Percentiles rank a stretch among this genome's conserved stretches.
Evolutionary conservation across 495 filamentous ascomycete genomes (phyloP).

Genomic region (Halenospora varia): DNA sequence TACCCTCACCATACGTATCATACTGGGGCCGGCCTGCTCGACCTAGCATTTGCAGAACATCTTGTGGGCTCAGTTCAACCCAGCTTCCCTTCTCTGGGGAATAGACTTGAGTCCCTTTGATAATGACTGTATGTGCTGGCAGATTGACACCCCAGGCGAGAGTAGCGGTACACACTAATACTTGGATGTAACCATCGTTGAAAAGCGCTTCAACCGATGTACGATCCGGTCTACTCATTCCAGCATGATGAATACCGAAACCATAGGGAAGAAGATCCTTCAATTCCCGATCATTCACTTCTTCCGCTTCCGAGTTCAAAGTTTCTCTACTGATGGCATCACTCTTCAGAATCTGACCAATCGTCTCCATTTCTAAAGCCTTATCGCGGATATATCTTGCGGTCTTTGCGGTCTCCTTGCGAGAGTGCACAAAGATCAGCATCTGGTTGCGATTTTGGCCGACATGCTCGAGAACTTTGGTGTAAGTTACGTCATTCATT

Average conservation of each 20-base stretch:
- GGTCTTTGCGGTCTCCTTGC: conserved; percentile 97
- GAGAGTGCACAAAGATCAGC: conserved; percentile 97
- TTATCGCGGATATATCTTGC: conserved; percentile 95
- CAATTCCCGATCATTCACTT: conserved; percentile 78
- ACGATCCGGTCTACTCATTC: conserved; percentile 89
- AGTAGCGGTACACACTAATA: conserved; percentile 95
- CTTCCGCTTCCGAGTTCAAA: conserved; percentile 76
- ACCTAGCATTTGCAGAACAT: conserved; percentile 98
- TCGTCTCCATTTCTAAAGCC: conserved; percentile 91
- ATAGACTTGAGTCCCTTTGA: conserved; percentile 96
- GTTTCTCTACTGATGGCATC: conserved; percentile 91
- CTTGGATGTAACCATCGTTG: conserved; percentile 82
- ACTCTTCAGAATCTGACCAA: conserved; percentile 88
- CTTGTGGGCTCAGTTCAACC: conserved; percentile 96
- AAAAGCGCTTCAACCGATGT: conserved; percentile 95
- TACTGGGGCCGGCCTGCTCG: conserved; percentile 95
- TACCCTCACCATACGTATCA: conserved; percentile 96
- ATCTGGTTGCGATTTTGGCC: conserved; percentile 89
- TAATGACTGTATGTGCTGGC: conserved; percentile 92
- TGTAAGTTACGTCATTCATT: conserved; percentile 99
- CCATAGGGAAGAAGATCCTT: conserved; percentile 96
- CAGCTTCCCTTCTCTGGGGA: conserved; percentile 98
- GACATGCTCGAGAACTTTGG: conserved; percentile 95
- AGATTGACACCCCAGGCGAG: conserved; percentile 96
- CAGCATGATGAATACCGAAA: conserved; percentile 97